phyloP scores from a whole-genome alignment of 1,284 basidiomycete species.

The Schizophyllum amplum region DNA sequence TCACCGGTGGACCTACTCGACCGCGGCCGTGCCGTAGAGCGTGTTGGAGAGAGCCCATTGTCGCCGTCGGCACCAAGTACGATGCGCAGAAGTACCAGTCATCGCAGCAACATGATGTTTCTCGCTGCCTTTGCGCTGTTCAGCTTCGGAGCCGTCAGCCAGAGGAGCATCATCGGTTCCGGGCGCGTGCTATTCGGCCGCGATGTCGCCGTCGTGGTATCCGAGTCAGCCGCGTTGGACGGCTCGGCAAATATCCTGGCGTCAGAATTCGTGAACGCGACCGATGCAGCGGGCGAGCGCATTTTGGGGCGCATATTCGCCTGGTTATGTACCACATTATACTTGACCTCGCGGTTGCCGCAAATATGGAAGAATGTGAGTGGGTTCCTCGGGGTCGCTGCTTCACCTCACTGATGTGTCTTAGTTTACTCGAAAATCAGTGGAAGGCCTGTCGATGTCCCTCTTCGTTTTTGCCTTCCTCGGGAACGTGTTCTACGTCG shows the following conservation, averaged over 20 bases:
- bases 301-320: constrained; percentile 83
- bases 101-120: constrained; percentile 56
- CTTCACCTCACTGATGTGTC: constrained; percentile 3
- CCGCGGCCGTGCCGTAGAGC: constrained; percentile 40
- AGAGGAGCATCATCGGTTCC: constrained; percentile 14
- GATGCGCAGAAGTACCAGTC: constrained; percentile 18
- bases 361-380: constrained; percentile 97
- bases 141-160: constrained; percentile 44
- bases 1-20: constrained; percentile 14
- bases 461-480: constrained; percentile 89
- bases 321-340: constrained; percentile 87
- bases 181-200: constrained; percentile 19
- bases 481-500: constrained; percentile 86
- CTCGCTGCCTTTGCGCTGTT: constrained; percentile 64
- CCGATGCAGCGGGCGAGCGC: constrained; percentile 32
- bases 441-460: constrained; percentile 90
- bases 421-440: constrained; percentile 84
- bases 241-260: background rate
- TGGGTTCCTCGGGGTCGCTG: constrained; percentile 16
- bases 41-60: constrained; percentile 25
- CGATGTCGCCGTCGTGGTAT: constrained; percentile 18
- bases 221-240: background rate
- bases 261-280: background rate
- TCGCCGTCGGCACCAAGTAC: constrained; percentile 14
- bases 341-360: constrained; percentile 85